A percentile compares a stretch with the other conserved stretches of the same genome.
Evolutionary conservation across 2,329 filamentous ascomycete species (phyloP).

Genomic region (Thermothelomyces thermophilus): DNA sequence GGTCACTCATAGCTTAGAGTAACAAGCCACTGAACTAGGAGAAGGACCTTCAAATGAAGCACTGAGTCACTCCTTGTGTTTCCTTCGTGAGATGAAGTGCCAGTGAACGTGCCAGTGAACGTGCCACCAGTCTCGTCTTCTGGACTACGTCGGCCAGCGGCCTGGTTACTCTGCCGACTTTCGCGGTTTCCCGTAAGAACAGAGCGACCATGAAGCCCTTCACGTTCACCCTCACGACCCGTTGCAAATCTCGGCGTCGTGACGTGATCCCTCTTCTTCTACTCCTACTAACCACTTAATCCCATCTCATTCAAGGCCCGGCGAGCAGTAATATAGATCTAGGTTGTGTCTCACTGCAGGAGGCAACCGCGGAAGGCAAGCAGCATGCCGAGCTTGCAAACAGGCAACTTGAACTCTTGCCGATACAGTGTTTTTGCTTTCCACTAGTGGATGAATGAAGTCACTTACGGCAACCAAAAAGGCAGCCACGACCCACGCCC

Average conservation of each 20-base stretch:
- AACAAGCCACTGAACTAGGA: not conserved
- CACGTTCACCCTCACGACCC: not conserved
- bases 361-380: conserved; percentile 11
- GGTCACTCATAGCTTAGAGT: not conserved
- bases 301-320: too few species aligned
- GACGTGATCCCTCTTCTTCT: too few species aligned
- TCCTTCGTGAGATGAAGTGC: not conserved
- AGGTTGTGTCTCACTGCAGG: conserved; percentile 16
- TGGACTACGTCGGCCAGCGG: not conserved
- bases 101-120: conserved; percentile 3
- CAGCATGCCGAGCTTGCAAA: conserved; percentile 10
- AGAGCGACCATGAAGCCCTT: not conserved
- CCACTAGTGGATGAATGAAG: conserved; percentile 3
- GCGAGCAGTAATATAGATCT: too few species aligned
- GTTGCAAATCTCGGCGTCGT: too few species aligned
- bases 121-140: too few species aligned
- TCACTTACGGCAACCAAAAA: not conserved
- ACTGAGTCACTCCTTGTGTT: not conserved
- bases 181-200: not conserved
- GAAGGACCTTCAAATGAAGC: not conserved
- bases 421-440: not conserved
- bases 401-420: not conserved
- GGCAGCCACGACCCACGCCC: conserved; percentile 5
- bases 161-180: conserved; percentile 7
- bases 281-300: too few species aligned